Evolutionary conservation across 139 green algal species (phyloP).

Genomic region (Volvox reticuliferus): DNA sequence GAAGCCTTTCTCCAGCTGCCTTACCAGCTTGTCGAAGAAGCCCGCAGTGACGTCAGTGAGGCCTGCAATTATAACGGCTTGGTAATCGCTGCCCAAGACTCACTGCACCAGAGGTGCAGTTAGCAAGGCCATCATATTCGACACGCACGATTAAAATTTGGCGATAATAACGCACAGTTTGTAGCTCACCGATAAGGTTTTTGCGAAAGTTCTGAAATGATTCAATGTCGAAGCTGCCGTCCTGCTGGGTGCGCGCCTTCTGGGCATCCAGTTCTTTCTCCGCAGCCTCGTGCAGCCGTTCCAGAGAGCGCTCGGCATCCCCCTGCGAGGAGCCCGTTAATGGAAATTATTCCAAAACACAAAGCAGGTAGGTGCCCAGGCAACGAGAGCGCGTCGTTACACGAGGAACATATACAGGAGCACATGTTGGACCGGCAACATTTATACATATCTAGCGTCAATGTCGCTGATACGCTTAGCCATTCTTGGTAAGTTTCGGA

Average conservation of each 20-base stretch:
- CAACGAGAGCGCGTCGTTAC: no score
- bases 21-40: constrained; percentile 93
- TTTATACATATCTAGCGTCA: no score
- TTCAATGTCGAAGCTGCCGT: constrained; percentile 17
- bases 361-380: no score
- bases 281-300: constrained; percentile 85
- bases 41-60: constrained; percentile 89
- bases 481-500: no score
- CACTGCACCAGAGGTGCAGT: no score
- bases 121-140: background rate
- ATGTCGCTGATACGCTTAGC: no score
- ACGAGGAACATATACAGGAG: no score
- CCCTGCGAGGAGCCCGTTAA: constrained; percentile 60
- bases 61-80: constrained; percentile 36
- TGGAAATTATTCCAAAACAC: no score
- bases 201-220: constrained; percentile 79
- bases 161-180: background rate
- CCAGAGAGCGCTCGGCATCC: constrained; percentile 86
- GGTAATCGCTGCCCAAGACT: no score
- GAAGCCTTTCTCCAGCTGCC: constrained; percentile 88
- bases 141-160: background rate
- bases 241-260: background rate
- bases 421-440: no score
- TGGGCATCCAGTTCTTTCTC: constrained; percentile 75
- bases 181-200: constrained; percentile 75